A percentile compares a stretch with the other conserved stretches of the same genome.
Conservation (phyloP, 768 basidiomycete species). For the Tephrocybe sp. region DNA sequence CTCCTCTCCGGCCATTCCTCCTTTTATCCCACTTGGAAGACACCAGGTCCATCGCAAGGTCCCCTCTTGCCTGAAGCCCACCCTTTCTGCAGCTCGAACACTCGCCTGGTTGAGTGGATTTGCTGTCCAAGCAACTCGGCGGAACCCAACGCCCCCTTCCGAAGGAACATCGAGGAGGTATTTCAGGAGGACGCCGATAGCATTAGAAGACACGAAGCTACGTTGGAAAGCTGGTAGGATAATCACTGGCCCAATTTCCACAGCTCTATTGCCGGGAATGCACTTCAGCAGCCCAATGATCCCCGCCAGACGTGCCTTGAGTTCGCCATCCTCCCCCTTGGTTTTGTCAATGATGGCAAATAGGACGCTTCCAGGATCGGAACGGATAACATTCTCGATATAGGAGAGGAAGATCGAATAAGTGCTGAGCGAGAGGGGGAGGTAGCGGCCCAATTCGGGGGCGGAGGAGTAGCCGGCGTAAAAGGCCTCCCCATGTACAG, state of each 20-base stretch:
- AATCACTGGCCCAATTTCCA: slow-evolving; percentile 52
- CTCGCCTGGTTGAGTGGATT: slow-evolving; percentile 45
- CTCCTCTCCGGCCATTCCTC: slow-evolving; percentile 20
- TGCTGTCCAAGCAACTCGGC: slow-evolving; percentile 56
- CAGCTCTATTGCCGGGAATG: slow-evolving; percentile 27
- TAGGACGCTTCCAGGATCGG: slow-evolving; percentile 26
- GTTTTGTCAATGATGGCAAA: slow-evolving; percentile 53
- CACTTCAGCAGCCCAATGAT: slow-evolving; percentile 45
- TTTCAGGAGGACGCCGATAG: slow-evolving; percentile 39
- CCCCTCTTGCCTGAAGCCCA: slow-evolving; percentile 55
- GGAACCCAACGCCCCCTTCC: slow-evolving; percentile 47
- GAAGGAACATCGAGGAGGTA: slow-evolving; percentile 36
- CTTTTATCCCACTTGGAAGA: slow-evolving; percentile 32
- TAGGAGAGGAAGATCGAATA: slow-evolving; percentile 28
- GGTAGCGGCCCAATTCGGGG: slow-evolving; percentile 34
- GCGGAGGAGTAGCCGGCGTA: slow-evolving; percentile 20
- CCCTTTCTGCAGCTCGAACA: slow-evolving; percentile 44
- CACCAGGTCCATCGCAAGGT: slow-evolving; percentile 49
- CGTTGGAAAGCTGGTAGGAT: slow-evolving; percentile 48
- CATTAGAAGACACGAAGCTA: slow-evolving; percentile 49
- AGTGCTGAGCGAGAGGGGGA: slow-evolving; percentile 37
- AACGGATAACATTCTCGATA: slow-evolving; percentile 24
- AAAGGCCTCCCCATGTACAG: slow-evolving; percentile 29
- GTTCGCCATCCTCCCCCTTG: slow-evolving; percentile 17
- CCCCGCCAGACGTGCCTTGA: slow-evolving; percentile 41